phyloP scores from a whole-genome alignment of 495 filamentous ascomycete species.

The Chaetomium cochliodes region DNA sequence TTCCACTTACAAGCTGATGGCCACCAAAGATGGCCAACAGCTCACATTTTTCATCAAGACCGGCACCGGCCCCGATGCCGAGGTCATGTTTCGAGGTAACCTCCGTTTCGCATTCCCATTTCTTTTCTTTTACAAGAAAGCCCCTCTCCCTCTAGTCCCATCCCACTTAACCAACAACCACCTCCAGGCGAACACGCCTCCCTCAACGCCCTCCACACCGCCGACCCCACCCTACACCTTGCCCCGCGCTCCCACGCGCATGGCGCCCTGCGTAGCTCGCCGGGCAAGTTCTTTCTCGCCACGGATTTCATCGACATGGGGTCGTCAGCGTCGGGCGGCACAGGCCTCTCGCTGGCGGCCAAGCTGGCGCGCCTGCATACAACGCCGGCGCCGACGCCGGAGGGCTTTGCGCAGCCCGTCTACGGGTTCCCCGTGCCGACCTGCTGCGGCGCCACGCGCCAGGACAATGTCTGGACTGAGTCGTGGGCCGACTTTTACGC shows the following conservation, averaged over 20 bases:
- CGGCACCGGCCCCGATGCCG: conserved; percentile 59
- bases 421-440: conserved; percentile 83
- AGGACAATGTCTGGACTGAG: conserved; percentile 66
- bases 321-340: conserved; percentile 39
- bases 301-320: conserved; percentile 78
- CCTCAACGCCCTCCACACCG: conserved; percentile 71
- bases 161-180: conserved; percentile 9
- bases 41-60: conserved; percentile 81
- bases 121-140: not conserved
- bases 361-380: conserved; percentile 80
- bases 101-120: not conserved
- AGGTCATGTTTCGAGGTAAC: conserved; percentile 72
- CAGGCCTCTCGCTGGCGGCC: conserved; percentile 59
- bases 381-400: conserved; percentile 66
- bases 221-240: conserved; percentile 74
- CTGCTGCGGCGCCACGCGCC: conserved; percentile 80
- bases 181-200: conserved; percentile 73
- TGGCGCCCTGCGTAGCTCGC: conserved; percentile 56
- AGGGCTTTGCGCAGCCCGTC: conserved; percentile 55
- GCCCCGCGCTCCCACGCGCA: conserved; percentile 71
- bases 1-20: conserved; percentile 64
- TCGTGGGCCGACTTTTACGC: conserved; percentile 85
- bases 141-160: not conserved
- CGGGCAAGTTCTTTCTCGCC: conserved; percentile 62
- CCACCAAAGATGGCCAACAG: conserved; percentile 51